phyloP scores from a whole-genome alignment of 768 basidiomycete species.

The Russula ochroleuca region DNA sequence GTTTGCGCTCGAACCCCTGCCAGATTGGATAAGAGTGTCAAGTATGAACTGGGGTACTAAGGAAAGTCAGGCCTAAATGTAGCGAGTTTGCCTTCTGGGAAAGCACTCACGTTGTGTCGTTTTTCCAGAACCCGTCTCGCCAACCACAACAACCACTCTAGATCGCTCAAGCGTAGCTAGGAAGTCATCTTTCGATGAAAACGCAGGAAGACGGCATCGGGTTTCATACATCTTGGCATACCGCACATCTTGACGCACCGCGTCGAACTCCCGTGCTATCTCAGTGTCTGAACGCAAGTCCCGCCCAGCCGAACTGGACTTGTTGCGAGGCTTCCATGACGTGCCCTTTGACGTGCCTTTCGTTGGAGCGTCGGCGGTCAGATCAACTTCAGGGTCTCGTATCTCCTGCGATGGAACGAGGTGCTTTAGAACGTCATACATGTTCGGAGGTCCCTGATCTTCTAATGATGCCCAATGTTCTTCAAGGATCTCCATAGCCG shows the following conservation, averaged over 20 bases:
- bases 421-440: constrained; percentile 60
- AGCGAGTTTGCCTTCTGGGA: background rate
- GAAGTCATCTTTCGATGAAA: constrained; percentile 59
- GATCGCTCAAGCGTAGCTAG: constrained; percentile 51
- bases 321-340: constrained; percentile 26
- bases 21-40: constrained; percentile 66
- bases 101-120: constrained; percentile 68
- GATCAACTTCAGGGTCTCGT: background rate
- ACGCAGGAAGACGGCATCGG: constrained; percentile 72
- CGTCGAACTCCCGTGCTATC: constrained; percentile 52
- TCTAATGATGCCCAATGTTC: constrained; percentile 64
- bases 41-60: constrained; percentile 86
- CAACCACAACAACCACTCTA: constrained; percentile 78
- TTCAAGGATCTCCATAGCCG: constrained; percentile 64
- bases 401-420: constrained; percentile 41
- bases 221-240: constrained; percentile 54
- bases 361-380: background rate
- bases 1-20: constrained; percentile 57
- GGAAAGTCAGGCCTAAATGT: background rate
- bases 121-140: constrained; percentile 92
- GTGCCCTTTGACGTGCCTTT: background rate
- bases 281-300: constrained; percentile 47
- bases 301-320: constrained; percentile 30
- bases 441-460: constrained; percentile 69
- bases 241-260: constrained; percentile 40